Conservation (phyloP, 1,284 basidiomycete genomes). For the Chiua sp. region DNA sequence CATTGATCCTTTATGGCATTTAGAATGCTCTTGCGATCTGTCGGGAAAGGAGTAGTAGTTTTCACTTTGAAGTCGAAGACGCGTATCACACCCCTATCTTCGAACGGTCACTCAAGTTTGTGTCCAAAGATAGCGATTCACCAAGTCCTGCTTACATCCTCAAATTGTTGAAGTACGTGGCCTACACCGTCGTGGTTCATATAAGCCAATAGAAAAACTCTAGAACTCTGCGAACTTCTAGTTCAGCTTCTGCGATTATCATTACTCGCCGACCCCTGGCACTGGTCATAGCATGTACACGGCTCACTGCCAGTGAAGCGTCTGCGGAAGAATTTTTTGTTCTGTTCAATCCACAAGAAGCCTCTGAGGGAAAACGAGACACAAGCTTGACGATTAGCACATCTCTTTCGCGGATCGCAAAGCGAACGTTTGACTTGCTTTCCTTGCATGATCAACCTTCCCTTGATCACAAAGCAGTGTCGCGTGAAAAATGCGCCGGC, state of each 20-base stretch:
- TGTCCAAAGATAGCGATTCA: constrained; percentile 33
- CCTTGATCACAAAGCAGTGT: constrained; percentile 59
- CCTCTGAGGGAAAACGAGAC: constrained; percentile 46
- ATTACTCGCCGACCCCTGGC: constrained; percentile 68
- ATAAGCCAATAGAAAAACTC: background rate
- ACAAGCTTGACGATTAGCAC: constrained; percentile 42
- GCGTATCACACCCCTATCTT: constrained; percentile 47
- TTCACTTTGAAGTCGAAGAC: constrained; percentile 56
- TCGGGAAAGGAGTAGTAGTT: constrained; percentile 47
- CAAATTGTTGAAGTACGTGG: constrained; percentile 48
- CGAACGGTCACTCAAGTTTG: constrained; percentile 44
- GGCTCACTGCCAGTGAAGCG: constrained; percentile 47
- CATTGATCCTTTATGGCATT: background rate
- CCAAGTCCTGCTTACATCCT: constrained; percentile 41
- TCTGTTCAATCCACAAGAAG: constrained; percentile 64
- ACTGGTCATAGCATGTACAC: constrained; percentile 60
- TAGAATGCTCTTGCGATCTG: constrained; percentile 56
- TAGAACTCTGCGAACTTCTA: constrained; percentile 38
- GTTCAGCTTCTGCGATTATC: constrained; percentile 46
- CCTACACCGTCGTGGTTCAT: background rate
- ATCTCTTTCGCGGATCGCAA: constrained; percentile 44
- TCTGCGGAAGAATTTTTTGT: constrained; percentile 48
- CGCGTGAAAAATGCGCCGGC: constrained; percentile 59
- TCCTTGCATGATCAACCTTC: constrained; percentile 42
- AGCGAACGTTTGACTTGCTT: constrained; percentile 52